phyloP scores from a whole-genome alignment of 2,329 filamentous ascomycete species.

The Neonectria ditissima region DNA sequence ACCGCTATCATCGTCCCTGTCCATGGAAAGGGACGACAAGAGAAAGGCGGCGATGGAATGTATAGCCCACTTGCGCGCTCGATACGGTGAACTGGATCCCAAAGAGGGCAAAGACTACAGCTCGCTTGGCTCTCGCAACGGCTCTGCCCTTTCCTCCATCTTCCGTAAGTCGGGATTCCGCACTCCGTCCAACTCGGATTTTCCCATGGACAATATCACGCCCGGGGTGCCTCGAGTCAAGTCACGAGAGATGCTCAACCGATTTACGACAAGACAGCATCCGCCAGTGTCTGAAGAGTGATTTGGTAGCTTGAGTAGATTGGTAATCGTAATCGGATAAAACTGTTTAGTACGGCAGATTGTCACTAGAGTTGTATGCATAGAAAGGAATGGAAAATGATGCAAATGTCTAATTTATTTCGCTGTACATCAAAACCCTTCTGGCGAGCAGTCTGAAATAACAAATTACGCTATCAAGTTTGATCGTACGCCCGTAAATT shows the following conservation, averaged over 20 bases:
- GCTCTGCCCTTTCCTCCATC: not conserved
- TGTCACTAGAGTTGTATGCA: not conserved
- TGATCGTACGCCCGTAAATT: not conserved
- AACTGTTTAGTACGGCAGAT: not conserved
- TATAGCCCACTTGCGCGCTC: not conserved
- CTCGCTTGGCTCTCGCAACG: not conserved
- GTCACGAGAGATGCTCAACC: not conserved
- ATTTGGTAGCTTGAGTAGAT: not conserved
- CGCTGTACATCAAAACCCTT: too few relatives aligned
- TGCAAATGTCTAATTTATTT: not conserved
- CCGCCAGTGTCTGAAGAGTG: not conserved
- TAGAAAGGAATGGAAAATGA: not conserved
- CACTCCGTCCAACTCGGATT: not conserved
- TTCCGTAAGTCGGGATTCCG: not conserved
- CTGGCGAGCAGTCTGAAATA: too few relatives aligned
- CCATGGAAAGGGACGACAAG: conserved; percentile 7
- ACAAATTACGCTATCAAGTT: not conserved
- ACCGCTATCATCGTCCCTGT: not conserved
- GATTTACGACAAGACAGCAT: not conserved
- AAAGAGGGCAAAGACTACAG: conserved; percentile 12
- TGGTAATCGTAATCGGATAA: not conserved
- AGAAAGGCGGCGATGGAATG: not conserved
- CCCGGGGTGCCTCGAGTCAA: not conserved
- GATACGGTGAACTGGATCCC: conserved; percentile 7
- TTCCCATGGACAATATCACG: not conserved